These are phyloP conservation scores for Metschnikowia picachoensis DNA, from an alignment of 805 yeast species.

Conservation along the genomic window DNA sequence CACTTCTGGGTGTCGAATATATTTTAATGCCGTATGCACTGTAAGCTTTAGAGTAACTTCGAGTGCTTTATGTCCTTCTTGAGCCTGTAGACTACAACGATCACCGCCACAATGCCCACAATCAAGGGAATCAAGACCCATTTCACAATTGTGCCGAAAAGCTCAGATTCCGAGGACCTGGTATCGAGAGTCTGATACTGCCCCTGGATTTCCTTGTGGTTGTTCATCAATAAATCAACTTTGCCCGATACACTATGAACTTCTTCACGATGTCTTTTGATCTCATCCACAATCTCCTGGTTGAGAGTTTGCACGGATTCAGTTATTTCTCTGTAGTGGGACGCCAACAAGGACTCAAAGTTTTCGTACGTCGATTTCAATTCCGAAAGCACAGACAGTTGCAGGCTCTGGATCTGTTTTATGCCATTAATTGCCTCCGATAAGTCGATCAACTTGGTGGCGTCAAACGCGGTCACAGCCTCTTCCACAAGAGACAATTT, in stretches of 20 bases:
- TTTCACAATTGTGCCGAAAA: slow-evolving; percentile 25
- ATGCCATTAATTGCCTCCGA: slow-evolving; percentile 17
- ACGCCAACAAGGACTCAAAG: slow-evolving; percentile 25
- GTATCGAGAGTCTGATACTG: slow-evolving; percentile 20
- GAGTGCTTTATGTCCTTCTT: slow-evolving; percentile 63
- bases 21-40: too few relatives aligned
- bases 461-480: slow-evolving; percentile 8
- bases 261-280: slow-evolving; percentile 36
- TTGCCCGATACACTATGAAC: slow-evolving; percentile 32
- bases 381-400: slow-evolving; percentile 17
- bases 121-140: slow-evolving; percentile 43
- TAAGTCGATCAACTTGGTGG: slow-evolving; percentile 10
- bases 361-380: slow-evolving; percentile 20
- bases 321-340: slow-evolving; percentile 32
- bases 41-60: slow-evolving; percentile 42
- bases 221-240: slow-evolving; percentile 38
- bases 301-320: slow-evolving; percentile 29
- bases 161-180: slow-evolving; percentile 18
- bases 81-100: slow-evolving; percentile 47
- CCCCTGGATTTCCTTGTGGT: slow-evolving; percentile 35
- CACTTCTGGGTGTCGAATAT: neutral
- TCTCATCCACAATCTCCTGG: slow-evolving; percentile 38
- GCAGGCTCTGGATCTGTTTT: slow-evolving; percentile 17
- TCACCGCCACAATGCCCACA: slow-evolving; percentile 36
- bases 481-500: slow-evolving; percentile 12